phyloP scores from a whole-genome alignment of 805 yeast genomes.

The Candida quercuum region DNA sequence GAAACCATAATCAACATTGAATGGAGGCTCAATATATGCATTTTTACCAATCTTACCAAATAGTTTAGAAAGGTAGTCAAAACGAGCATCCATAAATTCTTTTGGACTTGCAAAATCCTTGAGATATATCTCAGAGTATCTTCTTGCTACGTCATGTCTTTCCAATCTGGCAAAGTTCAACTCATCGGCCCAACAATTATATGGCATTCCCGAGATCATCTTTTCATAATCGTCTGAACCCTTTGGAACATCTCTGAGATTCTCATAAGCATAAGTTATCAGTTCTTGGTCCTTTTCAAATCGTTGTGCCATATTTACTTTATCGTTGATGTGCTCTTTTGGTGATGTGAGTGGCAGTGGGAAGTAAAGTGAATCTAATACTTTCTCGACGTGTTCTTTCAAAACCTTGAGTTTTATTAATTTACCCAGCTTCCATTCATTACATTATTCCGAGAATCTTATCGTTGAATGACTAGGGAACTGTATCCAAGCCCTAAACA shows the following conservation, averaged over 20 bases:
- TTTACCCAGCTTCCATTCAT: too few relatives aligned
- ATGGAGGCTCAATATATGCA: slow-evolving; percentile 50
- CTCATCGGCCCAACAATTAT: slow-evolving; percentile 28
- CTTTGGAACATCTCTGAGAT: slow-evolving; percentile 16
- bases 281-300: slow-evolving; percentile 20
- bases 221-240: slow-evolving; percentile 40
- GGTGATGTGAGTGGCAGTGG: background rate
- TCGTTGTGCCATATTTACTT: slow-evolving; percentile 21
- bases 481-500: too few relatives aligned
- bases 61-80: slow-evolving; percentile 30
- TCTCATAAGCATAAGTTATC: slow-evolving; percentile 17
- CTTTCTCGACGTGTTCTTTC: too few relatives aligned
- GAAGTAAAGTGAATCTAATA: too few relatives aligned
- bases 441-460: too few relatives aligned
- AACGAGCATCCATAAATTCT: slow-evolving; percentile 31
- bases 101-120: slow-evolving; percentile 22
- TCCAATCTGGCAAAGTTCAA: slow-evolving; percentile 22
- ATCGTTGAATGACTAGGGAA: too few relatives aligned
- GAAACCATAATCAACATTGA: slow-evolving; percentile 61
- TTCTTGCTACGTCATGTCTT: slow-evolving; percentile 23
- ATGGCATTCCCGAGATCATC: slow-evolving; percentile 50
- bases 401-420: too few relatives aligned
- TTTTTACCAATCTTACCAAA: slow-evolving; percentile 44
- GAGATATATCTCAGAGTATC: slow-evolving; percentile 23
- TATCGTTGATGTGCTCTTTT: background rate